Base-by-base conservation (phyloP, 495 filamentous ascomycete genomes). In the Penicillium arizonense region DNA sequence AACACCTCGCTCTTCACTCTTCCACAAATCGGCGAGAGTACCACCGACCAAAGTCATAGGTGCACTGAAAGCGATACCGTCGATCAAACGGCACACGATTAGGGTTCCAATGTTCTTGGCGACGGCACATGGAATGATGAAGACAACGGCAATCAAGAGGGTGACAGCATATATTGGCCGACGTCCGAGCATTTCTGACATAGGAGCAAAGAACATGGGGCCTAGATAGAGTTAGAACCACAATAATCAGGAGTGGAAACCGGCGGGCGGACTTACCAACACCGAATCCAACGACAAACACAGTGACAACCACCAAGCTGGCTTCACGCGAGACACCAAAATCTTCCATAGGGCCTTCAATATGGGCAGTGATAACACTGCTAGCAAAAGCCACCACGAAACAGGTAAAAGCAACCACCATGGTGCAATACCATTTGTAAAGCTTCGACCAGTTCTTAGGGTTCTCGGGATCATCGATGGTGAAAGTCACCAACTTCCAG, bases 31-130 rank as follows among this genome's bases (percentile, higher is more conserved):
- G n/a, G 88, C 84, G 28, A 93, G 68, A 13, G 86, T 90, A 21
- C 89, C 89, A 44, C 88, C 89, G 14, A 91, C 87, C 0, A 91
- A 74, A 0, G 89, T 91, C 85, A 93, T 91, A 3, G 89, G 89
- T 0, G 89, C 88, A 20, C 84, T 87, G 65, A 91, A 91, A 7
- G 87, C 87, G 46, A 91, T 91, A 37, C 89, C 88, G 51, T 90
- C 87, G 49, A 93, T 86, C 21, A 80, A 64, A 56, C 89, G 80
- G 59, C 82, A 88, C 26, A 88, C 84, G 28, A 93, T 73, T 5
- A 93, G 77, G 0, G 87, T 91, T 45, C 70, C 78, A 36, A 89
- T 89, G 58, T 91, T 93, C 58, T 83, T 76, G 9, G 89, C 70
- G 0, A 91, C 81, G 3, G 88, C 87, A 57, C 87, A 87, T 5